phyloP scores from a whole-genome alignment of 2,329 filamentous ascomycete genomes.

The Apiospora sp. region DNA sequence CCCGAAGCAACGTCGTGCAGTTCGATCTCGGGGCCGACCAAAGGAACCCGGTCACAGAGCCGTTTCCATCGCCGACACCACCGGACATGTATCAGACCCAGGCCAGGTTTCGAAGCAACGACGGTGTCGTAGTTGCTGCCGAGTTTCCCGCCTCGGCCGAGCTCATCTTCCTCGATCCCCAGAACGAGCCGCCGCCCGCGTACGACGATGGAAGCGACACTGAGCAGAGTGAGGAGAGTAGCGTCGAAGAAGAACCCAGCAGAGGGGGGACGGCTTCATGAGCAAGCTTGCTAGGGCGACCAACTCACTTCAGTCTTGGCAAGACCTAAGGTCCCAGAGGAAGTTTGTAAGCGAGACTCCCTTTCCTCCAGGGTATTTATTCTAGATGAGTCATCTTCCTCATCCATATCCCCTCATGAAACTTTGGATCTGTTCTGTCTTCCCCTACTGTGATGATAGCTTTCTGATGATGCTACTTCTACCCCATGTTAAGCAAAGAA shows the following conservation, averaged over 20 bases:
- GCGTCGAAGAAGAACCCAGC: not conserved
- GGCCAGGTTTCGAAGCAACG: not conserved
- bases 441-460: too few relatives aligned
- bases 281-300: not conserved
- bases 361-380: too few relatives aligned
- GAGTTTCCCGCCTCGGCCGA: conserved; percentile 19
- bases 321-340: conserved; percentile 1
- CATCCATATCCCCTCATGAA: not conserved
- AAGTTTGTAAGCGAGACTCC: conserved; percentile 21
- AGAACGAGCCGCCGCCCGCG: not conserved
- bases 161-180: conserved; percentile 14
- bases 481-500: conserved; percentile 22
- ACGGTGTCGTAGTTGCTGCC: not conserved
- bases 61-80: conserved; percentile 14
- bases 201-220: not conserved
- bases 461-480: too few relatives aligned
- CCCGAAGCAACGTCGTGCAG: not conserved
- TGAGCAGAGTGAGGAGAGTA: not conserved
- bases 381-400: too few relatives aligned
- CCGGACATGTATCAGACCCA: too few relatives aligned
- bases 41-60: not conserved
- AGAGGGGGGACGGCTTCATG: not conserved
- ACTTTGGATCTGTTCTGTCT: not conserved
- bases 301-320: not conserved
- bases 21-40: conserved; percentile 1